These are phyloP conservation scores for Colletotrichum salicis DNA, from an alignment of 2,329 filamentous ascomycete genomes.

Conservation along the genomic window DNA sequence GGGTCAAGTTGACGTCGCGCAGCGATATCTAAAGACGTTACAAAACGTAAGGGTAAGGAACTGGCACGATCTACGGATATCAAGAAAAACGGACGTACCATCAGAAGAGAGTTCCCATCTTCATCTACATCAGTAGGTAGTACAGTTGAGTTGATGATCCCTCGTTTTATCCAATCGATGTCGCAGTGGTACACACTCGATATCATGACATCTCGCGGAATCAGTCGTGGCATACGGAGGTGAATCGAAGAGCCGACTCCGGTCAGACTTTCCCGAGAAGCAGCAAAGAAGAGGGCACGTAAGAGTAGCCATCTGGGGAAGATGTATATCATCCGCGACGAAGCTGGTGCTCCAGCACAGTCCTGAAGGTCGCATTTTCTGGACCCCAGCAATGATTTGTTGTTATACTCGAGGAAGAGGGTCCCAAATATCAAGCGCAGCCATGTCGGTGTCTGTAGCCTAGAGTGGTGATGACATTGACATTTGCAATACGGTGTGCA, in stretches of 20 bases:
- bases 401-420: conserved; percentile 5
- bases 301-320: conserved; percentile 16
- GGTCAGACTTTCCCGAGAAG: conserved; percentile 5
- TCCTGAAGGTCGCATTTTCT: not conserved
- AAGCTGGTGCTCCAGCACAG: not conserved
- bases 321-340: conserved; percentile 9
- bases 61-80: not conserved
- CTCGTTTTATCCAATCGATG: conserved; percentile 14
- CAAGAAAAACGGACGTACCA: not conserved
- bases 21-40: not conserved
- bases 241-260: conserved; percentile 1
- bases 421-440: not conserved
- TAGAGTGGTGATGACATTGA: conserved; percentile 8
- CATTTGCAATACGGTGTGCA: conserved; percentile 10
- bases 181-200: conserved; percentile 9
- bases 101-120: conserved; percentile 11
- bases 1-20: not conserved
- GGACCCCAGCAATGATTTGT: not conserved
- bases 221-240: not conserved
- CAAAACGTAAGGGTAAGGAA: too few species aligned
- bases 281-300: not conserved
- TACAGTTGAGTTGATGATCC: conserved; percentile 8
- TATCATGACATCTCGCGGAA: not conserved
- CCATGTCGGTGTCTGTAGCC: conserved; percentile 6
- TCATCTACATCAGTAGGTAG: conserved; percentile 13